A percentile compares a stretch with the other conserved stretches of the same genome.
These are phyloP conservation scores for Brassica cretica DNA, from an alignment of 345 rosid genomes.

Conservation along the genomic window DNA sequence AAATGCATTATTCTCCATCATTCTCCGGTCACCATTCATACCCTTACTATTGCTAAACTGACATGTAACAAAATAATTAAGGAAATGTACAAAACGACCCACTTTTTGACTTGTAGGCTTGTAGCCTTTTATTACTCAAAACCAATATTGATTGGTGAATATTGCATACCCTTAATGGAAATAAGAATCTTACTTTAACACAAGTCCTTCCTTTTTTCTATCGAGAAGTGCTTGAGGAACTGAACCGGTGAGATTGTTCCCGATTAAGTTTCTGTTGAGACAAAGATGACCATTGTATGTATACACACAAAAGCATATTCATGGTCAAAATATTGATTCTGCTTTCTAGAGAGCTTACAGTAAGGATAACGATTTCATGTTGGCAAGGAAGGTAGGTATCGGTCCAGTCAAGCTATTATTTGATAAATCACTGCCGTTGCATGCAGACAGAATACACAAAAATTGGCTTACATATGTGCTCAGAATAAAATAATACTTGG, in stretches of 20 bases:
- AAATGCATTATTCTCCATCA: too few species aligned
- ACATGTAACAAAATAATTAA: too few species aligned
- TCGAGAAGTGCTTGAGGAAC: constrained; percentile 38
- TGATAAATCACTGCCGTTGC: background rate
- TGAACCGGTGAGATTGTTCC: constrained; percentile 42
- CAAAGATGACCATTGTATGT: background rate
- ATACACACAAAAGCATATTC: background rate
- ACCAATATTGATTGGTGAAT: too few species aligned
- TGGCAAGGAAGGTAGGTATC: background rate
- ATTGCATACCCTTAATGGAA: too few species aligned
- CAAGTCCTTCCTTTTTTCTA: constrained; percentile 22
- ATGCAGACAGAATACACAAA: background rate
- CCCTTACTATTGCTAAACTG: too few species aligned
- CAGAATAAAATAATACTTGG: background rate
- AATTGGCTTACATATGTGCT: background rate
- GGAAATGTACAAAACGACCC: too few species aligned
- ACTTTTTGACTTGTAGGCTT: background rate
- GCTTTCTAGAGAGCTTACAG: background rate
- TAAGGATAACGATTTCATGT: background rate
- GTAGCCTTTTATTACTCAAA: background rate
- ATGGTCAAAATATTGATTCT: background rate
- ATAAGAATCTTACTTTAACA: background rate
- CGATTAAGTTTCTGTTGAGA: constrained; percentile 34
- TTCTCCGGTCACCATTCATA: too few species aligned
- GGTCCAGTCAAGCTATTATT: background rate